Base-by-base conservation (phyloP, 441 rosid genomes). In the Populus tomentosa region DNA sequence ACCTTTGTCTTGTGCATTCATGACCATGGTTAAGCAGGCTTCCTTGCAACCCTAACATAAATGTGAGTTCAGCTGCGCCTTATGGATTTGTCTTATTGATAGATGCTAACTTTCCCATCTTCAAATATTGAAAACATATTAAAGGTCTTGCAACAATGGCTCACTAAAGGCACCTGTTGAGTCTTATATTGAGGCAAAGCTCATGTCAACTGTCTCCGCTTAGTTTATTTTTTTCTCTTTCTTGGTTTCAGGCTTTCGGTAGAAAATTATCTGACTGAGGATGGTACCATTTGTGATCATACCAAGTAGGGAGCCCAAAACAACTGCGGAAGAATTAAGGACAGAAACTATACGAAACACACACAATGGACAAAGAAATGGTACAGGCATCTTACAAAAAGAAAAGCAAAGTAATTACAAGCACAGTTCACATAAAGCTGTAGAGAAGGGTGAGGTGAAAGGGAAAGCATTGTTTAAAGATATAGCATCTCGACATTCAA, bases 241-340 rank as follows among this genome's bases (percentile, higher is more conserved):
- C 78, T 85, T 79, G 18, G 78, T 79, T 40, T 72, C 81, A 7
- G 89, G 75, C 83, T 89, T 92, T 32, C 30, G 84, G 83, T 95
- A 93, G 69, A 90, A 6, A 20, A 92, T 63, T 74, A 95, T 92
- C 88, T 94, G 99, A 80, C 90, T 89, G 79, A 94, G 88, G 88
- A 94, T 86, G 32, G 91, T 85, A 74, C 99, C 97, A 53, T 95
- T 92, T 46, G 90, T 88, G 75, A 87, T 28, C 72, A 88, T 81
- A 40, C 97, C 95, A 71, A 92, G 86, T 63, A 84, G 87, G 66
- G 97, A 89, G 64, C 99, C 98, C 88, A 85, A 23, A 71, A 90
- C 77, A 84, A 95, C 98, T 95, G 82, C 56, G 73, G 21, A 26
- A 42, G 16, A 50, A 79, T 88, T 66, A 74, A 89, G 90, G 87